These are phyloP conservation scores for Fusarium armeniacum DNA, from an alignment of 2,329 filamentous ascomycete species.

Conservation along the genomic window DNA sequence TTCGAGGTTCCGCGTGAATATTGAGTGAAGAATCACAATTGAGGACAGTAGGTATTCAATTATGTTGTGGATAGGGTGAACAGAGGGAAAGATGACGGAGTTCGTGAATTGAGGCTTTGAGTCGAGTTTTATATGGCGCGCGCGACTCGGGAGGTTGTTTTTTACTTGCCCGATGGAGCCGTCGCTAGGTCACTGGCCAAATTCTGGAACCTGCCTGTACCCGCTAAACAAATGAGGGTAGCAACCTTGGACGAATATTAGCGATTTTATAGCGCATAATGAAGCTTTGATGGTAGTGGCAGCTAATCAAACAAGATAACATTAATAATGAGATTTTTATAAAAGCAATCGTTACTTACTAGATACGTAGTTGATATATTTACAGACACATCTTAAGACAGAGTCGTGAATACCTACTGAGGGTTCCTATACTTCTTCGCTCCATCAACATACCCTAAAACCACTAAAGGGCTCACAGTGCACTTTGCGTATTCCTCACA, in stretches of 20 bases:
- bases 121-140: constrained; percentile 48
- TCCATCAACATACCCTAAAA: neutral
- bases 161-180: constrained; percentile 41
- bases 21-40: neutral
- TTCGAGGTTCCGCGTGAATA: neutral
- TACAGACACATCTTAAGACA: neutral
- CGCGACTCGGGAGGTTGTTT: constrained; percentile 37
- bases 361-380: too few species aligned
- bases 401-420: neutral
- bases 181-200: constrained; percentile 32
- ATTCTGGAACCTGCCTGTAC: constrained; percentile 36
- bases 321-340: neutral
- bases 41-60: neutral
- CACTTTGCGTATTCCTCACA: neutral
- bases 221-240: constrained; percentile 27
- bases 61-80: neutral
- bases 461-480: neutral
- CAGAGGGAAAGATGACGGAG: constrained; percentile 7
- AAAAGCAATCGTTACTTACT: neutral
- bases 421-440: neutral
- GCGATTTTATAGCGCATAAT: constrained; percentile 8
- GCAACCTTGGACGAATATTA: constrained; percentile 26
- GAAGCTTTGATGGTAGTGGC: neutral
- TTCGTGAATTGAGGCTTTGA: constrained; percentile 37
- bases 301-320: neutral